These are phyloP conservation scores for Triticum urartu DNA, from an alignment of 176 grass and related monocot species.

Conservation along the genomic window DNA sequence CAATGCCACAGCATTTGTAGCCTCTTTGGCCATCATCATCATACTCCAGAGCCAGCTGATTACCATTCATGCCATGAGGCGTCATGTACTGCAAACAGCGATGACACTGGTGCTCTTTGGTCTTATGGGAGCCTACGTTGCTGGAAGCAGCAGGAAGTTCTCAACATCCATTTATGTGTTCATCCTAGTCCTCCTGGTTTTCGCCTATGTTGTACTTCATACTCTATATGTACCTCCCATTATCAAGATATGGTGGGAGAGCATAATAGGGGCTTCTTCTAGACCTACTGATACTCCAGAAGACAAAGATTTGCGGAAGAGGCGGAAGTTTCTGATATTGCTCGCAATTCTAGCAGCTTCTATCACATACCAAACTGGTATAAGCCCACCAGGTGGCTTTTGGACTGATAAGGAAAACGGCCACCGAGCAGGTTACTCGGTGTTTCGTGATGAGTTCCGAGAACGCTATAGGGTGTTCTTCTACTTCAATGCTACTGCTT, in stretches of 20 bases:
- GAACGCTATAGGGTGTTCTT: constrained; percentile 42
- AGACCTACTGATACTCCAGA: no score
- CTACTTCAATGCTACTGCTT: constrained; percentile 53
- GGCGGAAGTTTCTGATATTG: constrained; percentile 46
- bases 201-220: constrained; percentile 40
- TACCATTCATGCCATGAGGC: constrained; percentile 26
- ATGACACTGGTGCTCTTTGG: constrained; percentile 48
- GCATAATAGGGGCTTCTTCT: background rate
- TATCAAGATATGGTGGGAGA: background rate
- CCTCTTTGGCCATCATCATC: constrained; percentile 49
- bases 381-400: constrained; percentile 61
- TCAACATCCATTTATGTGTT: constrained; percentile 41
- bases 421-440: constrained; percentile 30
- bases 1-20: constrained; percentile 56
- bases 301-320: constrained; percentile 23
- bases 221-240: background rate
- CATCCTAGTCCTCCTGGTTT: constrained; percentile 30
- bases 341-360: constrained; percentile 58
- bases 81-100: constrained; percentile 38
- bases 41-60: constrained; percentile 44
- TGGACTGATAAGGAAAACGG: constrained; percentile 26
- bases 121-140: constrained; percentile 47
- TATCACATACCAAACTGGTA: constrained; percentile 49
- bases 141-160: constrained; percentile 45
- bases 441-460: constrained; percentile 45